Conservation (phyloP, 2,329 filamentous ascomycete genomes). For the Metarhizium album region DNA sequence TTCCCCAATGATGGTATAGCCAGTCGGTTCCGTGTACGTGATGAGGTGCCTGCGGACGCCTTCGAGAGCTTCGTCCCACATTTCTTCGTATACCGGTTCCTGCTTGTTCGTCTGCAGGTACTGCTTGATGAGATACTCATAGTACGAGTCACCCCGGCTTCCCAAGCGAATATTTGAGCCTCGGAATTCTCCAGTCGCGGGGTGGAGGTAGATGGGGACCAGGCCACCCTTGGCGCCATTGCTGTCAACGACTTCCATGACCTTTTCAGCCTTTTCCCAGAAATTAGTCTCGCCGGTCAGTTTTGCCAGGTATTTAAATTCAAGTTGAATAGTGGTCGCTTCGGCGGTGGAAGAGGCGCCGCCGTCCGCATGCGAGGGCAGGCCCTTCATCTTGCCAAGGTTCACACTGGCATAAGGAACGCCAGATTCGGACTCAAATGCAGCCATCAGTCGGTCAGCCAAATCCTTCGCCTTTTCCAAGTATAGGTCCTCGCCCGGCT, state of each 20-base stretch:
- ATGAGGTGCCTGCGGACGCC: slow-evolving; percentile 88
- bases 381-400: slow-evolving; percentile 62
- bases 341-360: slow-evolving; percentile 93
- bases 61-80: slow-evolving; percentile 80
- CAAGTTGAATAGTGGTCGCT: slow-evolving; percentile 82
- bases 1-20: slow-evolving; percentile 85
- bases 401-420: slow-evolving; percentile 89
- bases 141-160: slow-evolving; percentile 93
- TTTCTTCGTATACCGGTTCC: slow-evolving; percentile 76
- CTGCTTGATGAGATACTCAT: slow-evolving; percentile 98
- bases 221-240: slow-evolving; percentile 72
- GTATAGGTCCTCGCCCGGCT: slow-evolving; percentile 78
- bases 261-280: slow-evolving; percentile 84
- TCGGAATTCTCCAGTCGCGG: slow-evolving; percentile 66
- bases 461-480: slow-evolving; percentile 92
- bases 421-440: slow-evolving; percentile 79
- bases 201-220: slow-evolving; percentile 82
- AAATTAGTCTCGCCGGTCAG: slow-evolving; percentile 86
- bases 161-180: slow-evolving; percentile 83
- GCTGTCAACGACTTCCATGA: slow-evolving; percentile 82
- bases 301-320: slow-evolving; percentile 95
- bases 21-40: slow-evolving; percentile 70
- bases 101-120: slow-evolving; percentile 86
- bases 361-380: slow-evolving; percentile 71
- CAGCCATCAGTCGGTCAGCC: slow-evolving; percentile 74